A percentile compares a stretch with the other conserved stretches of the same genome.
These are phyloP conservation scores for Pichia terricola DNA, from an alignment of 1,139 yeast species.

Conservation along the genomic window DNA sequence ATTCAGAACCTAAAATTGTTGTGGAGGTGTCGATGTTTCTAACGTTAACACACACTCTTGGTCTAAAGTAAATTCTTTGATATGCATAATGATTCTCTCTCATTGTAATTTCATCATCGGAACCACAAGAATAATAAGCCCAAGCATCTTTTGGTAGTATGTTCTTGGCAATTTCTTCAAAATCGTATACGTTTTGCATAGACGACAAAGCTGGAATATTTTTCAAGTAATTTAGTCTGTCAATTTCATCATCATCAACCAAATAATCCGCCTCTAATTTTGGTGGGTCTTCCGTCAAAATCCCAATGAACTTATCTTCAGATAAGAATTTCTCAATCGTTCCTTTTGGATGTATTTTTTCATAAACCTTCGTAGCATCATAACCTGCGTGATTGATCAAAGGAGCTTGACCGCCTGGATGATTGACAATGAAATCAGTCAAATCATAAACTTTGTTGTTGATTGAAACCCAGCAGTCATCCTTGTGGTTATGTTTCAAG, in stretches of 20 bases:
- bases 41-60: constrained; percentile 69
- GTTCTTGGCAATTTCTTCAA: constrained; percentile 75
- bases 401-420: constrained; percentile 83
- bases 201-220: constrained; percentile 59
- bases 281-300: constrained; percentile 29
- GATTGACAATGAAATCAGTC: constrained; percentile 66
- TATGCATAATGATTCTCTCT: constrained; percentile 86
- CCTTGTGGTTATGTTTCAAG: constrained; percentile 48
- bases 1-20: constrained; percentile 40
- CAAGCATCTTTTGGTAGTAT: constrained; percentile 72
- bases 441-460: constrained; percentile 79
- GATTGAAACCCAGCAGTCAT: constrained; percentile 82
- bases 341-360: constrained; percentile 69
- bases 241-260: constrained; percentile 27
- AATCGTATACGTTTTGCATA: constrained; percentile 65
- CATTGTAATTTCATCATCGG: constrained; percentile 85
- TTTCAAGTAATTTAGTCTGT: constrained; percentile 27
- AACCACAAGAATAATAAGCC: constrained; percentile 87
- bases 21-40: constrained; percentile 32
- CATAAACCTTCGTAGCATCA: constrained; percentile 83
- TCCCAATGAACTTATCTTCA: constrained; percentile 24
- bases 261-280: constrained; percentile 22
- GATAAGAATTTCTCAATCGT: constrained; percentile 34
- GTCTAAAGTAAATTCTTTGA: constrained; percentile 80
- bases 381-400: constrained; percentile 76